phyloP scores from a whole-genome alignment of 1,284 basidiomycete genomes.

The Athelia psychrophila region DNA sequence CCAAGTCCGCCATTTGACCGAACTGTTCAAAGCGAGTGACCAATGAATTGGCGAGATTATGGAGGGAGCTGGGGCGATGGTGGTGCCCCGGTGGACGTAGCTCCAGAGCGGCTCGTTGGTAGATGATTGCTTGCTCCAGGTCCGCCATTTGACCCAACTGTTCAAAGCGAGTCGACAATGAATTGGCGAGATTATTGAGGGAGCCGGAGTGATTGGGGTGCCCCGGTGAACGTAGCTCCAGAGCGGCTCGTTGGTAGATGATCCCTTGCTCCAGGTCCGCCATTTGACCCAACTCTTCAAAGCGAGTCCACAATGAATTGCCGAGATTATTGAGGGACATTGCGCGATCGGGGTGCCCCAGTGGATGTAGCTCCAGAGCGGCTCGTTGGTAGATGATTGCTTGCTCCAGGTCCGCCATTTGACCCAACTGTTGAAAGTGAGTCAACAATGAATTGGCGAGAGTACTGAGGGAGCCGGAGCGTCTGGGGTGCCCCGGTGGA shows the following conservation, averaged over 20 bases:
- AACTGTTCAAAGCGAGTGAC: too few relatives aligned
- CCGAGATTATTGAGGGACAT: slow-evolving; percentile 11
- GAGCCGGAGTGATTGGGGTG: too few relatives aligned
- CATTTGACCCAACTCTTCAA: too few relatives aligned
- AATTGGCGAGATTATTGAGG: too few relatives aligned
- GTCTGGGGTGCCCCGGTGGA: slow-evolving; percentile 13
- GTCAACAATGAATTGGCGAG: neutral
- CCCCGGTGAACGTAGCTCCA: too few relatives aligned
- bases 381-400: too few relatives aligned
- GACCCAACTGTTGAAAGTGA: slow-evolving; percentile 5
- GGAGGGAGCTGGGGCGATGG: slow-evolving; percentile 11
- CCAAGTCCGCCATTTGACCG: too few relatives aligned
- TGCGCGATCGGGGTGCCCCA: slow-evolving; percentile 14
- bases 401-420: neutral
- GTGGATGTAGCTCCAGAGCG: too few relatives aligned
- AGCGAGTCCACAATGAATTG: too few relatives aligned
- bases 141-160: neutral
- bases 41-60: slow-evolving; percentile 16
- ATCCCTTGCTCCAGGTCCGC: too few relatives aligned
- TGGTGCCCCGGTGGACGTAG: slow-evolving; percentile 13
- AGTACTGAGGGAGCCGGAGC: slow-evolving; percentile 8
- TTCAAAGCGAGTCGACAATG: too few relatives aligned
- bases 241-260: too few relatives aligned
- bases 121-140: slow-evolving; percentile 16
- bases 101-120: slow-evolving; percentile 21